These are phyloP conservation scores for Acanthamoeba culbertsoni DNA, from an alignment of 208 protist genomes.

Conservation along the genomic window DNA sequence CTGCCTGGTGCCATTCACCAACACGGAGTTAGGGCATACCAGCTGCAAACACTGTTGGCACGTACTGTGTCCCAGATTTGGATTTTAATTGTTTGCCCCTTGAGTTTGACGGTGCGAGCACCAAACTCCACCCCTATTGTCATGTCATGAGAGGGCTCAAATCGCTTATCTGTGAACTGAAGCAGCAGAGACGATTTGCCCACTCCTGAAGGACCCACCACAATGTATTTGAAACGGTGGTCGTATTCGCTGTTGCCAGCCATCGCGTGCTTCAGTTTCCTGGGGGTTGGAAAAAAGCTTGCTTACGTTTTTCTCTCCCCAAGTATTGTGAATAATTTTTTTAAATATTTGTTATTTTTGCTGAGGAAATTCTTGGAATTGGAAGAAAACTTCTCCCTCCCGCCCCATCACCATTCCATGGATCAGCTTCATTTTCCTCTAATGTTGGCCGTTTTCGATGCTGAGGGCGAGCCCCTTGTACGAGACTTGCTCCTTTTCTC, in stretches of 20 bases:
- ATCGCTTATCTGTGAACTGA: conserved; percentile 98
- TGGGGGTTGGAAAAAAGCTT: neutral
- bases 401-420: neutral
- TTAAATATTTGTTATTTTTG: neutral
- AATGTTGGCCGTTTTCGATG: too few relatives aligned
- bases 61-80: conserved; percentile 98
- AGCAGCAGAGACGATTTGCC: conserved; percentile 98
- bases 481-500: too few relatives aligned
- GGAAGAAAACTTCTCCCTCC: too few relatives aligned
- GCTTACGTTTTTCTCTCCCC: neutral
- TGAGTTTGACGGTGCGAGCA: conserved; percentile 93
- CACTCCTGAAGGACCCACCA: conserved; percentile 88
- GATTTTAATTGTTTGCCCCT: conserved; percentile 96
- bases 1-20: conserved; percentile 74
- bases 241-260: neutral
- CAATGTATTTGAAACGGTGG: conserved; percentile 96
- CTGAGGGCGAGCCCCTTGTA: too few relatives aligned
- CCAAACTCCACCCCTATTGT: conserved; percentile 99
- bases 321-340: neutral
- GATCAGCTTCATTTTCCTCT: neutral
- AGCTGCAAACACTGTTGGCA: too few relatives aligned
- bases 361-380: neutral
- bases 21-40: too few relatives aligned
- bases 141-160: conserved; percentile 98
- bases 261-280: neutral